Conservation (phyloP, 352 stramenopile species). For the Phytophthora pisi region DNA sequence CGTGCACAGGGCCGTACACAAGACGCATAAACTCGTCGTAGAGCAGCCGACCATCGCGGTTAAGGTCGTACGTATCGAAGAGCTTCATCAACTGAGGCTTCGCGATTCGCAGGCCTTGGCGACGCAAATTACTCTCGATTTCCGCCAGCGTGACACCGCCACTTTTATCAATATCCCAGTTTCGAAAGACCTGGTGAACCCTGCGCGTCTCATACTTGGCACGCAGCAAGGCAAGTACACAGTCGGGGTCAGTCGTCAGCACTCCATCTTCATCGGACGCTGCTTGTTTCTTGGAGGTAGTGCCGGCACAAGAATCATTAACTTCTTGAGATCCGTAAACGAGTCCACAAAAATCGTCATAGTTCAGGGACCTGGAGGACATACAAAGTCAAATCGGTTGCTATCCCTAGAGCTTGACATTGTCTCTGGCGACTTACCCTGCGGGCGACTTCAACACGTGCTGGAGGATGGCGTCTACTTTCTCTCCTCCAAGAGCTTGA, state of each 20-base stretch:
- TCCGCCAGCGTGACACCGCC: conserved; percentile 51
- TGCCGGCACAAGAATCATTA: not conserved
- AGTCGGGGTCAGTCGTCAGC: conserved; percentile 35
- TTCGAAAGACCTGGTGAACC: conserved; percentile 55
- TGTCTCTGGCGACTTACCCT: conserved; percentile 25
- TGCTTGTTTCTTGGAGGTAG: conserved; percentile 6
- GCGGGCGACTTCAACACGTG: conserved; percentile 40
- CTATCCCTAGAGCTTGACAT: not conserved
- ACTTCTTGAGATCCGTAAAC: conserved; percentile 26
- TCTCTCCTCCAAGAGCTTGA: conserved; percentile 39
- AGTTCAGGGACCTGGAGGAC: conserved; percentile 40
- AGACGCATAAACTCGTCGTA: conserved; percentile 59
- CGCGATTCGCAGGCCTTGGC: conserved; percentile 45
- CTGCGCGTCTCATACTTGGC: conserved; percentile 53
- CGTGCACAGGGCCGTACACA: conserved; percentile 38
- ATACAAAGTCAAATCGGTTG: conserved; percentile 4
- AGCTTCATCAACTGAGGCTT: conserved; percentile 46
- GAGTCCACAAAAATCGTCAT: conserved; percentile 56
- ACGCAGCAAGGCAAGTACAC: conserved; percentile 49
- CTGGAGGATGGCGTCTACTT: conserved; percentile 44
- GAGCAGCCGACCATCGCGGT: conserved; percentile 46
- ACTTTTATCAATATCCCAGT: conserved; percentile 68
- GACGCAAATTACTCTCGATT: conserved; percentile 50
- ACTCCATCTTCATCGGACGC: conserved; percentile 12
- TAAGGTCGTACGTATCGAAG: conserved; percentile 43